Evolutionary conservation across 2,329 filamentous ascomycete genomes (phyloP), one percentile per base, ranked within the genome.

Genomic region (Cercospora beticola): DNA sequence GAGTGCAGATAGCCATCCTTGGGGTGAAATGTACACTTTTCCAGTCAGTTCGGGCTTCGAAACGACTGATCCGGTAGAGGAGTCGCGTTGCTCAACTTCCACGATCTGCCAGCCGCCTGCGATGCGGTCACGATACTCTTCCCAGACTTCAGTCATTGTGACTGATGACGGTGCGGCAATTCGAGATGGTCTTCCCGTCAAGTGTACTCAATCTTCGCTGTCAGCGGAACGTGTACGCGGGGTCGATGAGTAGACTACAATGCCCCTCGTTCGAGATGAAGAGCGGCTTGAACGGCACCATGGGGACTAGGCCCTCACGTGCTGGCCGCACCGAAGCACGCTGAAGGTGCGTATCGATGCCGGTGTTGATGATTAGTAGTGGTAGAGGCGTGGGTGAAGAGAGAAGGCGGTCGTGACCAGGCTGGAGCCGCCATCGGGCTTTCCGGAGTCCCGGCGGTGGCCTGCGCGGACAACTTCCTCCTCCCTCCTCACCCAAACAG

Each of bases 21-120:
- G 40, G 1, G 52, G 68, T 2, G 72, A 73, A n/a, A 76, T 74
- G 14, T 65, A 68, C 5, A 74, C 65, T 14, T 73, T 65, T 28
- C 73, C 74, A 3, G 75, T 64, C 12, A 74, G 72, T 46, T 72
- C 56, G 12, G 64, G 62, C 12, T 65, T 67, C 18, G 46, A 21
- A 23, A 52, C 9, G 46, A 52, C 18, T 23, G 46, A 14, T 2
- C 18, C 21, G 1, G 46, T 52, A n/a, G 61, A 49, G 23, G 30
- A 62, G 57, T 72, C 67, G 65, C 70, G 71, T 46, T 72, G 64
- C 46, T 76, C 70, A 69, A 62, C 74, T 26, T 70, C 71, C 33
- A 76, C 69, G 62, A 67, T 71, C 69, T 73, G 72, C 74, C 74
- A 76, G 66, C 70, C 71, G 33, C 74, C 74, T 28, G 71, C 67